phyloP scores from a whole-genome alignment of 306 rosid species.

The Lupinus albus region DNA sequence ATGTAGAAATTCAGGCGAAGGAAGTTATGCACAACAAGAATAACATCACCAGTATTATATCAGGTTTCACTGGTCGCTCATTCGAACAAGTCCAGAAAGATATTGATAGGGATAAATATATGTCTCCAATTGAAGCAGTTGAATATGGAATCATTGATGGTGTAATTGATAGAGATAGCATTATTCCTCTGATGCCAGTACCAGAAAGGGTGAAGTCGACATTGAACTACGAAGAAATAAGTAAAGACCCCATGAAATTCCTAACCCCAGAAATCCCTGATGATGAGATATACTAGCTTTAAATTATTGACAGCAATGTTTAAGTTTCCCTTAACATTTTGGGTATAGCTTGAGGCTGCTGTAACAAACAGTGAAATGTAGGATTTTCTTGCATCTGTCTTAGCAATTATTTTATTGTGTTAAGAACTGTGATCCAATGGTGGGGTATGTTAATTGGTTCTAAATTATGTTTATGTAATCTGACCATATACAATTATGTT shows the following conservation, averaged over 20 bases:
- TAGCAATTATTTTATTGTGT: slow-evolving; percentile 18
- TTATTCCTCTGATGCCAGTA: slow-evolving; percentile 78
- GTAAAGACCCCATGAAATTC: slow-evolving; percentile 66
- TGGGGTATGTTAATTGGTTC: slow-evolving; percentile 33
- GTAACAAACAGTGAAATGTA: slow-evolving; percentile 39
- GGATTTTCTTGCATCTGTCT: slow-evolving; percentile 3
- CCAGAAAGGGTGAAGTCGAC: slow-evolving; percentile 72
- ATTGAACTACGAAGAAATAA: slow-evolving; percentile 55
- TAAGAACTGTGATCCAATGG: slow-evolving; percentile 31
- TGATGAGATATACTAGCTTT: slow-evolving; percentile 76
- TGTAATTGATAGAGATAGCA: slow-evolving; percentile 76
- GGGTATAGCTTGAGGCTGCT: slow-evolving; percentile 16
- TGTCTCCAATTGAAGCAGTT: slow-evolving; percentile 96
- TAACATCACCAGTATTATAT: slow-evolving; percentile 67
- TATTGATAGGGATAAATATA: slow-evolving; percentile 81
- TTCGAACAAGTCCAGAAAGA: slow-evolving; percentile 82
- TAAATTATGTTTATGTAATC: slow-evolving; percentile 24
- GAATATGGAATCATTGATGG: slow-evolving; percentile 92
- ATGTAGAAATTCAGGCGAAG: slow-evolving; percentile 90
- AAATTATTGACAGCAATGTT: slow-evolving; percentile 24
- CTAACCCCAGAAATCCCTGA: slow-evolving; percentile 81
- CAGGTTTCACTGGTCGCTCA: slow-evolving; percentile 76
- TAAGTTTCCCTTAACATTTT: slow-evolving; percentile 40
- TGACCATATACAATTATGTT: no score
- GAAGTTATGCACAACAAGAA: slow-evolving; percentile 84